A percentile compares a stretch with the other conserved stretches of the same genome.
Conservation (phyloP, 2,329 filamentous ascomycete genomes). For the Phialemonium atrogriseum region DNA sequence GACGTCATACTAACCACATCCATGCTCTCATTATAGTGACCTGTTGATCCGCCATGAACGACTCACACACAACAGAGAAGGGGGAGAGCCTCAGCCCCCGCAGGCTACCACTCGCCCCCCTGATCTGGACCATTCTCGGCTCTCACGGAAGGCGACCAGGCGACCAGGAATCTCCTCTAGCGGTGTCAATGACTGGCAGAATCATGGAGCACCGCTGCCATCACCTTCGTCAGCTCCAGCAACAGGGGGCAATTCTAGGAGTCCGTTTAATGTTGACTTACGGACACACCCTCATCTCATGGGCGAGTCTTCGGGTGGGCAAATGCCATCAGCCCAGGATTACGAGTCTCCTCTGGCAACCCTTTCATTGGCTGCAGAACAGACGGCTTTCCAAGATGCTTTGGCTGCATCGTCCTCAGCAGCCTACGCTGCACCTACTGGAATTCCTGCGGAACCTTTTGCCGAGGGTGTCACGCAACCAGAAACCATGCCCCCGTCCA, state of each 20-base stretch:
- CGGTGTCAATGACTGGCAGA: not conserved
- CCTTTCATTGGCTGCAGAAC: conserved; percentile 3
- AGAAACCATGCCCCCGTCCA: not conserved
- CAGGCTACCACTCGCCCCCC: not conserved
- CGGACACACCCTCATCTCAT: not conserved
- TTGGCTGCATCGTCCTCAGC: not conserved
- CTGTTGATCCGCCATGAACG: conserved; percentile 10
- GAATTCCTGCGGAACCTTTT: not conserved
- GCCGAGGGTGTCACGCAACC: not conserved
- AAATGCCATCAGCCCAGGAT: not conserved
- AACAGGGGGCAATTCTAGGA: no score
- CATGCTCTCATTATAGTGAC: conserved; percentile 5
- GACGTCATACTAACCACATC: not conserved
- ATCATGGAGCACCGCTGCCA: not conserved
- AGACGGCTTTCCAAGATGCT: conserved; percentile 1
- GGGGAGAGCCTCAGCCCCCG: not conserved
- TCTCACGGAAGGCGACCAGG: conserved; percentile 1
- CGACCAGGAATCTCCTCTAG: not conserved
- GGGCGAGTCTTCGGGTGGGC: not conserved
- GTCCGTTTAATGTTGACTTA: not conserved
- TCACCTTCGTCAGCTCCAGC: no score
- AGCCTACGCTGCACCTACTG: not conserved
- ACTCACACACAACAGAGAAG: conserved; percentile 7
- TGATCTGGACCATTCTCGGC: not conserved
- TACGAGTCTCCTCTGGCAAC: conserved; percentile 1